Conservation (phyloP, 495 filamentous ascomycete species). For the Umbilicaria muhlenbergii region DNA sequence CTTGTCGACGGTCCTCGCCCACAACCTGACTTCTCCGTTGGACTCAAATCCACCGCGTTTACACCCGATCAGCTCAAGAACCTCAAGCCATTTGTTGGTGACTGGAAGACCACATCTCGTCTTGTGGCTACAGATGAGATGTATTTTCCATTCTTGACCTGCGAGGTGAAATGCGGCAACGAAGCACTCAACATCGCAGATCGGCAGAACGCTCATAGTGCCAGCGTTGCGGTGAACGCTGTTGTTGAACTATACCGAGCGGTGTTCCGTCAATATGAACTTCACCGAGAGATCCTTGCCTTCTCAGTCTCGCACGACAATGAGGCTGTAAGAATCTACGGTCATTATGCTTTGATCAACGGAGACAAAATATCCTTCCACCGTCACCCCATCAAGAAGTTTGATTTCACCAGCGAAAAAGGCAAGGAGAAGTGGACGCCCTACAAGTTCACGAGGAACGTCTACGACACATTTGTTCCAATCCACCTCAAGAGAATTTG, state of each 20-base stretch:
- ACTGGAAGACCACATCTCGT: slow-evolving; percentile 2
- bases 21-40: slow-evolving; percentile 16
- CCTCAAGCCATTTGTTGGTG: slow-evolving; percentile 19
- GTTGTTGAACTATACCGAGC: slow-evolving; percentile 15
- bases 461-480: slow-evolving; percentile 25
- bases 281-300: slow-evolving; percentile 16
- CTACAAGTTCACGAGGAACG: slow-evolving; percentile 19
- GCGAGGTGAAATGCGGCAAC: slow-evolving; percentile 23
- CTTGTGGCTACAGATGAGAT: slow-evolving; percentile 12
- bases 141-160: slow-evolving; percentile 24
- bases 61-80: slow-evolving; percentile 21
- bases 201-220: slow-evolving; percentile 23
- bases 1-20: slow-evolving; percentile 7
- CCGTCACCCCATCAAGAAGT: slow-evolving; percentile 14
- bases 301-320: slow-evolving; percentile 31
- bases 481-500: slow-evolving; percentile 16
- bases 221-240: slow-evolving; percentile 16
- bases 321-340: slow-evolving; percentile 21
- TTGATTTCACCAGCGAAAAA: slow-evolving; percentile 14
- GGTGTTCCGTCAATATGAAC: slow-evolving; percentile 8
- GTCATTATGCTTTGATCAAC: slow-evolving; percentile 20
- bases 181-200: slow-evolving; percentile 20
- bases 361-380: slow-evolving; percentile 17
- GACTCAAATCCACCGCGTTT: slow-evolving; percentile 22
- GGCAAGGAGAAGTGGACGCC: slow-evolving; percentile 23